Base-by-base conservation (phyloP, 2,329 filamentous ascomycete species). In the Clonostachys solani region DNA sequence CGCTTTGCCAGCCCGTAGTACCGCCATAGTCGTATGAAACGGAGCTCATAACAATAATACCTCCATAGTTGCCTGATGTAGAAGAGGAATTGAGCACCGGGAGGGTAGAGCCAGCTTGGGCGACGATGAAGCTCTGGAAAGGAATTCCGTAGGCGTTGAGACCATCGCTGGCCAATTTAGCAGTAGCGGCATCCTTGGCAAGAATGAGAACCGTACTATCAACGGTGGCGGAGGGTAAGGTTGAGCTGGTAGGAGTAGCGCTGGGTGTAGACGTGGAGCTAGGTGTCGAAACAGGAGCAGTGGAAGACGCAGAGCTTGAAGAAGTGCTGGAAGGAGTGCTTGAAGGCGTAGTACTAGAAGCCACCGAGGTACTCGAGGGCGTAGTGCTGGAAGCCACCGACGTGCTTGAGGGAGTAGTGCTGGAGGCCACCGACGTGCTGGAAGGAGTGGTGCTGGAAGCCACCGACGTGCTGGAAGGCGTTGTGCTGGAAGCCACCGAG, bases 101-200 rank as follows among this genome's bases (percentile, higher is more conserved):
- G 29, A 84, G 71, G 16, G 63, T 53, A 6, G 69, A 63, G 15
- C 80, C 80, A 7, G 58, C 55, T 54, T 77, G 67, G 8, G 79
- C 78, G 15, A 84, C 77, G n/a, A 75, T 53, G 12, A 82, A 56
- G 6, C 72, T 67, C 53, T 81, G 66, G 54, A 72, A 83, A 2
- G 80, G 78, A 50, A 84, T 83, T 33, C 78, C 80, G 54, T 84
- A 84, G 49, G 70, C 79, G 55, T 79, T 74, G 10, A 84, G 69
- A 18, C 80, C 80, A 12, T 72, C 73, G 34, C 69, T 72, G 13
- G 74, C 74, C 33, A 73, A 72, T n/a, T 62, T 63, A 9, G 74
- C 75, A 3, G 75, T 68, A 19, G 65, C 62, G 36, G 68, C 53
- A 56, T 83, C 78, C 52, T 71, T 69, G 38, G 77, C 78, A 52